Conservation (phyloP, 176 grass and related monocot species). For the Guadua angustifolia region DNA sequence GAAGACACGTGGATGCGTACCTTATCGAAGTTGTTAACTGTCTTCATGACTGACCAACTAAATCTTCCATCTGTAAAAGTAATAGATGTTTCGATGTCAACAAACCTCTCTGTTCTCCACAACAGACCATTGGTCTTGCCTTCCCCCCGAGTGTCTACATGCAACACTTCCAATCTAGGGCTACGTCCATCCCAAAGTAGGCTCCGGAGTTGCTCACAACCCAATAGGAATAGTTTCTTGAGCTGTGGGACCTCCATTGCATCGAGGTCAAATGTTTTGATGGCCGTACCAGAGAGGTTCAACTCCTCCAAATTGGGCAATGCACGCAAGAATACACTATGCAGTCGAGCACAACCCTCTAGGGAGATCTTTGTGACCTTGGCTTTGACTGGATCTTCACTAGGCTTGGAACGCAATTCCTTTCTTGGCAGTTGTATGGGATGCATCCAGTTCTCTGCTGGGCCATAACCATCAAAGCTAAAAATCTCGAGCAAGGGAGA, state of each 20-base stretch:
- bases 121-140: not conserved
- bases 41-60: not conserved
- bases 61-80: slow-evolving; percentile 13
- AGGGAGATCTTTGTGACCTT: not conserved
- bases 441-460: no score
- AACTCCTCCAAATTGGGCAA: not conserved
- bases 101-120: not conserved
- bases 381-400: not conserved
- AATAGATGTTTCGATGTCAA: not conserved
- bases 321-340: not conserved
- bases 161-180: not conserved
- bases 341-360: not conserved
- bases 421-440: not conserved
- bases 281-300: no score
- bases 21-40: not conserved
- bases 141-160: not conserved
- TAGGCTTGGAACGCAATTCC: not conserved
- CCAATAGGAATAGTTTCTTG: not conserved
- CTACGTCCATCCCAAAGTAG: not conserved
- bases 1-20: no score
- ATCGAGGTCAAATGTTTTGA: not conserved
- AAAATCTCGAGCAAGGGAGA: no score
- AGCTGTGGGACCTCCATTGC: not conserved
- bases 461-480: no score
- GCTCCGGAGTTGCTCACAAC: not conserved